These are phyloP conservation scores for Apiotrichum sp. DNA, from an alignment of 1,284 basidiomycete species.

Conservation along the genomic window DNA sequence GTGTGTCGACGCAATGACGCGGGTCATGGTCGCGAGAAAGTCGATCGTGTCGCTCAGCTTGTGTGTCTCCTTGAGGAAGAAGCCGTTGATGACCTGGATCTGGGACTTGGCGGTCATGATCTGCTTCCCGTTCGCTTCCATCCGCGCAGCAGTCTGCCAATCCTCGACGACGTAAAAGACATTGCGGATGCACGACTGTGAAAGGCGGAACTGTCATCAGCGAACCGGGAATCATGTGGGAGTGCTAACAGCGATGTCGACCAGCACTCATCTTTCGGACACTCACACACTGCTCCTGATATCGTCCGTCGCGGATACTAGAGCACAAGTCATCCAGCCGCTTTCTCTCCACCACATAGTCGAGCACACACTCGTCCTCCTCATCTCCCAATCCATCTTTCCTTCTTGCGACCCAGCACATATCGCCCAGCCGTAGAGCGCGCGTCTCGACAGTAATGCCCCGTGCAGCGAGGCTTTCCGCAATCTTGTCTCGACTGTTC, in stretches of 20 bases:
- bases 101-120: slow-evolving; percentile 51
- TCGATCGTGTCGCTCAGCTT: slow-evolving; percentile 51
- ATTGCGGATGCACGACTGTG: slow-evolving; percentile 49
- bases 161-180: slow-evolving; percentile 56
- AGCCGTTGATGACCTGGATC: slow-evolving; percentile 54
- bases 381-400: slow-evolving; percentile 36
- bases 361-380: slow-evolving; percentile 52
- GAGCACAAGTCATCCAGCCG: slow-evolving; percentile 52
- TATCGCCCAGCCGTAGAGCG: slow-evolving; percentile 53
- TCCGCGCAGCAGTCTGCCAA: slow-evolving; percentile 45
- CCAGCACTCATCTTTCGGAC: too few species aligned
- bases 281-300: slow-evolving; percentile 54
- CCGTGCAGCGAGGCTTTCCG: slow-evolving; percentile 35
- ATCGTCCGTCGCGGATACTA: slow-evolving; percentile 54
- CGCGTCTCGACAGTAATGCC: slow-evolving; percentile 50
- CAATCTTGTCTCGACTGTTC: slow-evolving; percentile 42
- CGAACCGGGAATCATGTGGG: too few species aligned
- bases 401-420: slow-evolving; percentile 53
- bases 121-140: slow-evolving; percentile 34
- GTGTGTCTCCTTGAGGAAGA: slow-evolving; percentile 53
- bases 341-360: slow-evolving; percentile 56
- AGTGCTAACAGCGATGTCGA: neutral
- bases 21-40: slow-evolving; percentile 52
- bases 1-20: slow-evolving; percentile 44
- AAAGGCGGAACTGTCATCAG: slow-evolving; percentile 48